Evolutionary conservation across 2,329 filamentous ascomycete species (phyloP), one percentile per base, ranked within the genome.

Genomic region (Botryotinia convoluta): DNA sequence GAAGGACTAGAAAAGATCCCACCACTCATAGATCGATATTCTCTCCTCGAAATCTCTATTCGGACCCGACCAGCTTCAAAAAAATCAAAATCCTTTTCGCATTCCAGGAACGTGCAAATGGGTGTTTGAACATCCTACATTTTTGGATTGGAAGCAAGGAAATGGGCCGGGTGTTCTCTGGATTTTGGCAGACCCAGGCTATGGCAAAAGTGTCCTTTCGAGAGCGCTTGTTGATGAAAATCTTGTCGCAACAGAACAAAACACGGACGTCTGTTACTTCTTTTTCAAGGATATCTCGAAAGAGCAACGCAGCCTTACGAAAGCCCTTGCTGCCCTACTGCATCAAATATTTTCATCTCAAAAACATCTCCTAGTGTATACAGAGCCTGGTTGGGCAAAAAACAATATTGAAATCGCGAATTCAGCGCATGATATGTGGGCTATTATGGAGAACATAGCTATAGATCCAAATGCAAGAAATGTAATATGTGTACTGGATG

Each of bases 311-410:
- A 61, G 57, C 3, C 29, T 22, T 22, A 42, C 10, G 12, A 71
- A 61, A 60, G 57, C 69, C 29, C 39, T 71, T 42, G 22, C 39
- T 26, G 69, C 69, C 29, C 1, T 71, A 8, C 42, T 71, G 1
- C 59, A 71, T 42, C 72, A 73, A 37, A 32, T 73, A 18, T 44
- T 73, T 32, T 45, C 32, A 12, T 48, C 44, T 20, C 26, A 71
- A 20, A 20, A 59, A 9, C 42, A 48, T 9, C 69, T 63, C 7
- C 9, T 71, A 2, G 2, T 16, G 3, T 22, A 71, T 26, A 29
- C 69, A 1, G 45, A 44, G 57, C 1, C n/a, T 22, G 9, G 20
- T 8, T 71, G 57, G 39, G 10, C 16, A 22, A 48, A 35, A 7
- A 71, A 62, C 59, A 42, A 42, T 32, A 37, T 0, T 5, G 57